Conservation (phyloP, 768 basidiomycete species). For the Floccularia luteovirens region DNA sequence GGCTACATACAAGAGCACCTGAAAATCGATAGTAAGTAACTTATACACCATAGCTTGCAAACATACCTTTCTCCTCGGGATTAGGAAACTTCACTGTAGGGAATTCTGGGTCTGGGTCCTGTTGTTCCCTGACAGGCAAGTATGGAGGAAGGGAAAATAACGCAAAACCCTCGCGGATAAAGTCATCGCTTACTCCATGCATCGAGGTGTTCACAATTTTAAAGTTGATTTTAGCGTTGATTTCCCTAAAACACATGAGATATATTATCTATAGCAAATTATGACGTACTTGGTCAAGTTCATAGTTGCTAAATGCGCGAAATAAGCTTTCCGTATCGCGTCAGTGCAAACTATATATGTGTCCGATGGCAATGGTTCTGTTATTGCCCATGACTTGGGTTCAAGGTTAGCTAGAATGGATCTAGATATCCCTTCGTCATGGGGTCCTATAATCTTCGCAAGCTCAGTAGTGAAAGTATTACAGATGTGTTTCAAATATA, state of each 20-base stretch:
- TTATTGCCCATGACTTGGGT: conserved; percentile 36
- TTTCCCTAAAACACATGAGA: conserved; percentile 12
- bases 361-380: conserved; percentile 26
- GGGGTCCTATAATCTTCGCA: conserved; percentile 75
- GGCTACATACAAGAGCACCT: conserved; percentile 15
- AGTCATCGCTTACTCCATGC: conserved; percentile 80
- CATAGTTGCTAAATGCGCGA: conserved; percentile 27
- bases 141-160: conserved; percentile 52
- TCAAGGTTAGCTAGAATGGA: conserved; percentile 57
- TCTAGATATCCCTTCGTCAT: conserved; percentile 70
- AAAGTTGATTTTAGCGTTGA: conserved; percentile 30
- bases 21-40: background rate
- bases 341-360: conserved; percentile 50
- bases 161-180: conserved; percentile 49
- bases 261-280: background rate
- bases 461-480: conserved; percentile 1
- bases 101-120: conserved; percentile 75
- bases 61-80: conserved; percentile 80
- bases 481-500: conserved; percentile 13
- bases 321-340: conserved; percentile 54
- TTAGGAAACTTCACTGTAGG: conserved; percentile 83
- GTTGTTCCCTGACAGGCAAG: conserved; percentile 58
- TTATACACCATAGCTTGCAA: background rate
- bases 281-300: conserved; percentile 17
- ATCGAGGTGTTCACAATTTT: conserved; percentile 84